A percentile compares a stretch with the other conserved stretches of the same genome.
Evolutionary conservation across 495 filamentous ascomycete genomes (phyloP).

Genomic region (Aspergillus mulundensis): DNA sequence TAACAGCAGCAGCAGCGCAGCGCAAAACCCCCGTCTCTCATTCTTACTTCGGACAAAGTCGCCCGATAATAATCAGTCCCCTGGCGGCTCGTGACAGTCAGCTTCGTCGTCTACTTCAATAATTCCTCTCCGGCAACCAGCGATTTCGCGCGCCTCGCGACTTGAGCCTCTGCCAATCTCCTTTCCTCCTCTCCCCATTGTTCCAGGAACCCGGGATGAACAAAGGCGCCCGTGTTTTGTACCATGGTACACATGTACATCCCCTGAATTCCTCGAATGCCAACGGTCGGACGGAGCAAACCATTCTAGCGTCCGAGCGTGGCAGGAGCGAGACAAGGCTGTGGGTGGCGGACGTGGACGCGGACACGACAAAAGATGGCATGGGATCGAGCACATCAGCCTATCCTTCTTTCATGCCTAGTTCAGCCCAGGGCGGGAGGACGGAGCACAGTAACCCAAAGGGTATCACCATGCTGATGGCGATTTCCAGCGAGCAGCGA

Average conservation of each 20-base stretch:
- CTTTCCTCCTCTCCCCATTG: constrained; percentile 11
- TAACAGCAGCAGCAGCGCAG: constrained; percentile 13
- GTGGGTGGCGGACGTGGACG: constrained; percentile 6
- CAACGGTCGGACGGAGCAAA: constrained; percentile 15
- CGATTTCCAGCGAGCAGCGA: constrained; percentile 2
- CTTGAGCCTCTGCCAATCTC: constrained; percentile 19
- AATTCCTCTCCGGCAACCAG: not conserved
- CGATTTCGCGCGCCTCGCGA: not conserved
- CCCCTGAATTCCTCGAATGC: constrained; percentile 2
- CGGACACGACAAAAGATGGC: constrained; percentile 4
- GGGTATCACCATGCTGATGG: constrained; percentile 8
- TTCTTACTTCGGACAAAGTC: constrained; percentile 8
- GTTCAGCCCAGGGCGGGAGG: constrained; percentile 11
- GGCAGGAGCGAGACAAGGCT: constrained; percentile 1
- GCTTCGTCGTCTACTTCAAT: constrained; percentile 6
- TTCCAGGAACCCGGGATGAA: constrained; percentile 2
- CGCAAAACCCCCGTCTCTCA: not conserved
- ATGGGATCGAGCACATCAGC: constrained; percentile 12
- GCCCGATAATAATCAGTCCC: not conserved
- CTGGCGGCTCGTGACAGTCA: not conserved
- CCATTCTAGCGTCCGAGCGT: constrained; percentile 16
- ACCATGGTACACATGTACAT: not conserved
- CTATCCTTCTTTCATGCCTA: constrained; percentile 13
- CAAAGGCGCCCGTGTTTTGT: not conserved
- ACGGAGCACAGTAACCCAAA: constrained; percentile 14